These are phyloP conservation scores for Flaveria sonorensis DNA, from an alignment of 129 eudicot genomes.

Conservation along the genomic window DNA sequence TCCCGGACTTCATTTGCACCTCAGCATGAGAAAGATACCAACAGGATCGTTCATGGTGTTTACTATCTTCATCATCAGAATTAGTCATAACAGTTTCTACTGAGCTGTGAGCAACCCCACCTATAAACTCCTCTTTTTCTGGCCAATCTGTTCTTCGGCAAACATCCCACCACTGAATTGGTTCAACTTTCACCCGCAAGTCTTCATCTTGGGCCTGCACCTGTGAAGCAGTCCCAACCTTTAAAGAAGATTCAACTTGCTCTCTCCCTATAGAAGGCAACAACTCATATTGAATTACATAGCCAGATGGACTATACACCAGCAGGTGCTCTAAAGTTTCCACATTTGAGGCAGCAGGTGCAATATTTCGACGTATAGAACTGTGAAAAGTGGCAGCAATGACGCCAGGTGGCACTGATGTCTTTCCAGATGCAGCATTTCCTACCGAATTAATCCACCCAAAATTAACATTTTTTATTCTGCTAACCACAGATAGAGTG, in stretches of 20 bases:
- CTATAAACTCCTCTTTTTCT: conserved; percentile 73
- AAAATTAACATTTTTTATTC: conserved; percentile 70
- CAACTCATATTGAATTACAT: conserved; percentile 78
- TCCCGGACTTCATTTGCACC: conserved; percentile 80
- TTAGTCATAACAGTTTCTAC: conserved; percentile 29
- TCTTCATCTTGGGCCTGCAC: conserved; percentile 77
- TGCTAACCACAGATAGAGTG: conserved; percentile 78
- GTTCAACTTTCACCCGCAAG: conserved; percentile 66
- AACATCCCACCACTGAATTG: conserved; percentile 95
- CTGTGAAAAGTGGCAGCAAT: conserved; percentile 82
- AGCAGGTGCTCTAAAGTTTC: conserved; percentile 68
- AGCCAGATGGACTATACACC: conserved; percentile 85
- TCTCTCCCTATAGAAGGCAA: conserved; percentile 70
- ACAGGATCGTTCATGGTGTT: conserved; percentile 57
- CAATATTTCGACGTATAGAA: conserved; percentile 35
- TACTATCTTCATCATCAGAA: conserved; percentile 54
- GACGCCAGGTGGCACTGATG: conserved; percentile 69
- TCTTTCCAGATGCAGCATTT: conserved; percentile 87
- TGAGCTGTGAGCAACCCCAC: conserved; percentile 34
- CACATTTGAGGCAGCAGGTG: conserved; percentile 30
- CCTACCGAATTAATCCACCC: conserved; percentile 89
- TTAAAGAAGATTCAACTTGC: conserved; percentile 48
- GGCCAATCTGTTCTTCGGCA: conserved; percentile 93
- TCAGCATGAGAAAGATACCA: conserved; percentile 88
- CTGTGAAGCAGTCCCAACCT: conserved; percentile 46